Conservation (phyloP, 352 stramenopile genomes). For the Pythium grandisporangium region DNA sequence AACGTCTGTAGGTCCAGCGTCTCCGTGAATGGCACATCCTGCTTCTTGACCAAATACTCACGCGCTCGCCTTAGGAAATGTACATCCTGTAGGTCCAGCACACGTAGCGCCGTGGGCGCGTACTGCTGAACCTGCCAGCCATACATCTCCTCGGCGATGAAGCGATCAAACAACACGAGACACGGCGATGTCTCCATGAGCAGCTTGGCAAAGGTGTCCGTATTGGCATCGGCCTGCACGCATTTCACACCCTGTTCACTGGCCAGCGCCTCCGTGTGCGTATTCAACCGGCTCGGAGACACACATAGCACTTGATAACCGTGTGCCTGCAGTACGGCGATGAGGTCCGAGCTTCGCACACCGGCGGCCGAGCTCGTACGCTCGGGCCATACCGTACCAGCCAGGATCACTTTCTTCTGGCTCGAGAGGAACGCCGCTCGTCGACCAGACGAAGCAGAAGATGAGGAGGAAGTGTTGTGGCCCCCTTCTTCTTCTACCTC, state of each 20-base stretch:
- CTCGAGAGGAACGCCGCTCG: slow-evolving; percentile 32
- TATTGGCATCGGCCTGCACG: slow-evolving; percentile 67
- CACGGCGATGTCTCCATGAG: slow-evolving; percentile 45
- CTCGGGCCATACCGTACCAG: slow-evolving; percentile 78
- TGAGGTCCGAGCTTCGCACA: slow-evolving; percentile 72
- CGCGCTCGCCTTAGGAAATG: slow-evolving; percentile 85
- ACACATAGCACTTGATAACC: slow-evolving; percentile 69
- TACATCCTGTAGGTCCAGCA: slow-evolving; percentile 92
- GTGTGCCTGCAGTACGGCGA: slow-evolving; percentile 47
- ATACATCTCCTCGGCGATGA: slow-evolving; percentile 84
- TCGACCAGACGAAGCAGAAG: slow-evolving; percentile 14
- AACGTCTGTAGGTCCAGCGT: slow-evolving; percentile 30
- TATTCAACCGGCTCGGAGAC: slow-evolving; percentile 70
- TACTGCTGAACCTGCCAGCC: slow-evolving; percentile 71
- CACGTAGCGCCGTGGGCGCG: slow-evolving; percentile 61
- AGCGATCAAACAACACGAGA: slow-evolving; percentile 74
- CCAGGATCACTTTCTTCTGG: slow-evolving; percentile 65
- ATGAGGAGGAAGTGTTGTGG: too few relatives aligned
- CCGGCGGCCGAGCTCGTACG: slow-evolving; percentile 83
- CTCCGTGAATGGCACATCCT: slow-evolving; percentile 21
- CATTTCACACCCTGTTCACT: slow-evolving; percentile 40
- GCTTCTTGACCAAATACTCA: slow-evolving; percentile 70
- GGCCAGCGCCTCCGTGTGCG: slow-evolving; percentile 42
- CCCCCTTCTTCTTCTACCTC: too few relatives aligned
- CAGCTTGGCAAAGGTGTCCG: slow-evolving; percentile 52